Evolutionary conservation across 805 yeast genomes (phyloP).

Genomic region (Yamadazyma philogaea): DNA sequence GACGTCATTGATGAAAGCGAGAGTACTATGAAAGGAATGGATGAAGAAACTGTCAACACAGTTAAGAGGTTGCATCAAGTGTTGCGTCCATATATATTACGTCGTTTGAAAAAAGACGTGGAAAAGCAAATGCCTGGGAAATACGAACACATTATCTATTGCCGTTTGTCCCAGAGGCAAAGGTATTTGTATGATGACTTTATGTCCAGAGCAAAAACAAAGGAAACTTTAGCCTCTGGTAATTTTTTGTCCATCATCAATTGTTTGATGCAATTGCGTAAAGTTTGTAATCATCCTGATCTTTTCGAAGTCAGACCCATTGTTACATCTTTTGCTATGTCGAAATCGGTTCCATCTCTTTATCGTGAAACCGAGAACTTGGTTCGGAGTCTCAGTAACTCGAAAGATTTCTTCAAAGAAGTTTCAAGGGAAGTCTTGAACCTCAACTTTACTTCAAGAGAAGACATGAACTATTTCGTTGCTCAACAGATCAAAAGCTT

Average conservation of each 20-base stretch:
- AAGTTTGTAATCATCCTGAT: slow-evolving; percentile 96
- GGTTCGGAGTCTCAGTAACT: slow-evolving; percentile 18
- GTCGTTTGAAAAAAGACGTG: slow-evolving; percentile 93
- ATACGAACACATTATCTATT: slow-evolving; percentile 90
- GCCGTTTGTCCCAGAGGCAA: slow-evolving; percentile 90
- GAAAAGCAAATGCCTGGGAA: slow-evolving; percentile 99
- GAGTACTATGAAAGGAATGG: slow-evolving; percentile 42
- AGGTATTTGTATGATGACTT: slow-evolving; percentile 91
- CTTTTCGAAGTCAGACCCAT: slow-evolving; percentile 94
- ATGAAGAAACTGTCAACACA: slow-evolving; percentile 77
- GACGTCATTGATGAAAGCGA: slow-evolving; percentile 45
- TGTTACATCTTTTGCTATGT: slow-evolving; percentile 81
- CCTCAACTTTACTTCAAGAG: slow-evolving; percentile 50
- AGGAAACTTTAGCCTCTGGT: slow-evolving; percentile 89
- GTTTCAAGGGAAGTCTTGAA: slow-evolving; percentile 60
- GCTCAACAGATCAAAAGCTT: slow-evolving; percentile 41
- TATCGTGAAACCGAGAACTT: slow-evolving; percentile 43
- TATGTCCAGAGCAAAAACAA: slow-evolving; percentile 94
- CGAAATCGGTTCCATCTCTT: slow-evolving; percentile 54
- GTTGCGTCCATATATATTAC: slow-evolving; percentile 82
- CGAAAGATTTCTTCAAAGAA: slow-evolving; percentile 6
- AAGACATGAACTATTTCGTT: slow-evolving; percentile 44
- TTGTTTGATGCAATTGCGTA: slow-evolving; percentile 95
- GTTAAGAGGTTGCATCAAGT: slow-evolving; percentile 90
- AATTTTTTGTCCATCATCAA: slow-evolving; percentile 92